Percentiles rank a stretch among this genome's conserved stretches.
These are phyloP conservation scores for Coemansia sp. DNA, from an alignment of 192 early-diverging fungal species.

Conservation along the genomic window DNA sequence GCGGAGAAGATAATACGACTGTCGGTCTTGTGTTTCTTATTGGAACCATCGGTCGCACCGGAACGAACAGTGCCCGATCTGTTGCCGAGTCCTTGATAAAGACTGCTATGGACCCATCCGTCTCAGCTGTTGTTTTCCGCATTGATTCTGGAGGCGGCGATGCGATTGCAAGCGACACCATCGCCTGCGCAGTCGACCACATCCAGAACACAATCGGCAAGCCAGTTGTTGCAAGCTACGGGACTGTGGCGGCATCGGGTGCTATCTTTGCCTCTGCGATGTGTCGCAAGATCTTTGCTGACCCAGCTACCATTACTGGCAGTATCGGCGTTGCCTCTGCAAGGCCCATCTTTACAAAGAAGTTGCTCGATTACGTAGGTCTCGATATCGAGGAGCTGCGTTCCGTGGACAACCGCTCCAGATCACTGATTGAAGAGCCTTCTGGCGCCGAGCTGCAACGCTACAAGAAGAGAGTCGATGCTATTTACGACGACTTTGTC, in stretches of 20 bases:
- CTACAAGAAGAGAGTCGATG: slow-evolving; percentile 48
- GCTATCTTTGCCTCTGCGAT: slow-evolving; percentile 61
- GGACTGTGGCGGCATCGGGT: slow-evolving; percentile 58
- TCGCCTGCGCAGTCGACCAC: slow-evolving; percentile 60
- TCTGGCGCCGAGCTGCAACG: slow-evolving; percentile 54
- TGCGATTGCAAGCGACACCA: slow-evolving; percentile 64
- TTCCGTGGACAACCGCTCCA: slow-evolving; percentile 51
- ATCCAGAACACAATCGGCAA: slow-evolving; percentile 59
- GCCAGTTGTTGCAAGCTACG: slow-evolving; percentile 66
- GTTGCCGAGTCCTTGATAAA: slow-evolving; percentile 56
- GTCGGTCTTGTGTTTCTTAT: slow-evolving; percentile 67
- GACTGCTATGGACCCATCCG: slow-evolving; percentile 56
- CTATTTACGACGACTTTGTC: slow-evolving; percentile 59
- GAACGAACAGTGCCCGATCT: slow-evolving; percentile 43
- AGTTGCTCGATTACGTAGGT: slow-evolving; percentile 61
- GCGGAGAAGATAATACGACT: slow-evolving; percentile 15
- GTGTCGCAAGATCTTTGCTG: slow-evolving; percentile 61
- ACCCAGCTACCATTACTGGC: slow-evolving; percentile 68
- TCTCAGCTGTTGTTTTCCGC: slow-evolving; percentile 64
- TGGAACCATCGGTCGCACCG: slow-evolving; percentile 58
- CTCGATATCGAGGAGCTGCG: slow-evolving; percentile 60
- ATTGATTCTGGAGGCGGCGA: slow-evolving; percentile 75
- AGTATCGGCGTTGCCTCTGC: slow-evolving; percentile 69
- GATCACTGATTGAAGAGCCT: slow-evolving; percentile 54
- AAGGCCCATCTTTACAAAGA: slow-evolving; percentile 56